Percentiles rank a stretch among this genome's conserved stretches.
Evolutionary conservation across 176 grass and related monocot species (phyloP).

Genomic region (Bonia amplexicaulis): DNA sequence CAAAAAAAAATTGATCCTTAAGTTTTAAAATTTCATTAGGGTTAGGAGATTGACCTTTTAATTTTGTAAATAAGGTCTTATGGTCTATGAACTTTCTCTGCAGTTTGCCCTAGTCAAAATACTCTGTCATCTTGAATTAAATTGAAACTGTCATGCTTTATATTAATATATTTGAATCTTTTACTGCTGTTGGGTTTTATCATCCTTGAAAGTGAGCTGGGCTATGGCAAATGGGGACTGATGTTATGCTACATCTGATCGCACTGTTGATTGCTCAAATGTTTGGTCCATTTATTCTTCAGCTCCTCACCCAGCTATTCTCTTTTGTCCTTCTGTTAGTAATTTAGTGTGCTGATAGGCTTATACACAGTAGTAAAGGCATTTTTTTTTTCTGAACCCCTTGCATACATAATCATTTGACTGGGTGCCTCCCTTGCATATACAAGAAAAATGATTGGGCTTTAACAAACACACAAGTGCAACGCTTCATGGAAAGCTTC

Average conservation of each 20-base stretch:
- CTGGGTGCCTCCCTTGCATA: background rate
- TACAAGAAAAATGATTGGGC: background rate
- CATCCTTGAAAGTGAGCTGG: background rate
- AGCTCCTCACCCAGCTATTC: background rate
- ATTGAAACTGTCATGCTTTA: background rate
- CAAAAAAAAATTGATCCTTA: background rate
- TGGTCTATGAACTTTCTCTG: background rate
- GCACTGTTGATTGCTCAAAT: background rate
- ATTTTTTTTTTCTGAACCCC: background rate
- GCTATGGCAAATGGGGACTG: background rate
- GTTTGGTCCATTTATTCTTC: background rate
- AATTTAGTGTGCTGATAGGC: background rate
- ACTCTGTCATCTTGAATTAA: background rate
- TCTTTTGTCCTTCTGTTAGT: background rate
- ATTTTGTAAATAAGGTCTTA: background rate
- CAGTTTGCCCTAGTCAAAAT: background rate
- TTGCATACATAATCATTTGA: background rate
- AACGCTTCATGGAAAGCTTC: background rate
- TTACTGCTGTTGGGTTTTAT: background rate
- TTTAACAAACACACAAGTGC: background rate
- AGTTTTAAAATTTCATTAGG: background rate
- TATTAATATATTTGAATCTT: background rate
- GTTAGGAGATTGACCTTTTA: background rate
- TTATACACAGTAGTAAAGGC: background rate
- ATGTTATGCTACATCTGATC: background rate